Conservation (phyloP, 371 early-diverging fungal species). For the Mucor piriformis region DNA sequence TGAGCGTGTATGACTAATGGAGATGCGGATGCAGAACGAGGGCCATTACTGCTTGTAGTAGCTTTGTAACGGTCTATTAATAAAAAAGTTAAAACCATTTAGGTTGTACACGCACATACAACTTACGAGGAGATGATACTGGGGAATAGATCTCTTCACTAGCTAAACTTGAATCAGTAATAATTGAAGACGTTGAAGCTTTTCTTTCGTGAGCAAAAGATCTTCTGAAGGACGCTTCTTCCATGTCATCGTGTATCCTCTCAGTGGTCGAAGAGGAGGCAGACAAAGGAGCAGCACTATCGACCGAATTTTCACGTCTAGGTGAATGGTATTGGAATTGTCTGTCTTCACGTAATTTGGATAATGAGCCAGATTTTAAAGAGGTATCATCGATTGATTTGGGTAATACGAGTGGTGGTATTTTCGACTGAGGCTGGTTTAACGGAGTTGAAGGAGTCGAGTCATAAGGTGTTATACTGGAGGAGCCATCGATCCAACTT, state of each 20-base stretch:
- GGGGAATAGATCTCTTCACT: constrained; percentile 32
- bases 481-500: constrained; percentile 43
- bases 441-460: constrained; percentile 27
- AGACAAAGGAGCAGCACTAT: constrained; percentile 16
- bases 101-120: not conserved
- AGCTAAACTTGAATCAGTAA: constrained; percentile 30
- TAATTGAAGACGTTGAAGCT: constrained; percentile 29
- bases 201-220: constrained; percentile 27
- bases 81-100: not conserved
- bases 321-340: constrained; percentile 16
- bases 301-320: constrained; percentile 24
- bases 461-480: constrained; percentile 25
- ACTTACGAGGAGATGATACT: constrained; percentile 28
- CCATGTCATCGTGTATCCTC: not conserved
- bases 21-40: constrained; percentile 18
- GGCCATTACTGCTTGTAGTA: constrained; percentile 11
- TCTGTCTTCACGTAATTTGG: constrained; percentile 35
- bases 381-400: constrained; percentile 18
- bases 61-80: constrained; percentile 17
- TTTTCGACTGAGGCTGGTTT: not conserved
- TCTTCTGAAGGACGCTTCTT: not conserved
- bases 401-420: constrained; percentile 14
- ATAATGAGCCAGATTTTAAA: constrained; percentile 35
- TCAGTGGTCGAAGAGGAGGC: constrained; percentile 20
- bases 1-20: constrained; percentile 14